Evolutionary conservation across 129 eudicot species (phyloP), one percentile per base, ranked within the genome.

Genomic region (Oenanthe sinensis): DNA sequence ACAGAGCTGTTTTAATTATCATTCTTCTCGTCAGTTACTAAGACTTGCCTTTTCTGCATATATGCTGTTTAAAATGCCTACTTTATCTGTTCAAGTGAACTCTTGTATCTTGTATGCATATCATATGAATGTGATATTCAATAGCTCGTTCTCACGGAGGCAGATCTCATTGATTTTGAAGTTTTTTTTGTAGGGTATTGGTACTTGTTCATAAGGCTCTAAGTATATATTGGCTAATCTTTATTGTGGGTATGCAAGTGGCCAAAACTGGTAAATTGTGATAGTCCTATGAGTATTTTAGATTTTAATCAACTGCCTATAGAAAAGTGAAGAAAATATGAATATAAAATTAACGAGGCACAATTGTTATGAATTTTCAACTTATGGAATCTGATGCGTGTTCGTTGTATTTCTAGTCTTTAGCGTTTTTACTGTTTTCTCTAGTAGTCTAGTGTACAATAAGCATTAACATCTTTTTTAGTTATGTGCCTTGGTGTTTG

Each of bases 1-100:
- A 89, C 70, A 36, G 79, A 82, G 20, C 79, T 68, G 49, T 80
- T 81, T 33, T 33, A 33, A 33, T 33, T 46, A 47, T 20, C 14
- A 42, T 9, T 42, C 24, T 39, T 20, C 33, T 42, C 3, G 50
- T 71, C 50, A 71, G 16, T 39, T 42, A 33, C 36, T 33, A 33
- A 33, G 75, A 8, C 48, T 71, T 71, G 75, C 15, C 8, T 40
- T 20, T 9, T 11, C 6, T 33, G 68, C 37, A 28, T 8, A 11
- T 9, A 24, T 11, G 36, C 9, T 71, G 13, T 33, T 42, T 43
- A 8, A 9, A 39, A 2, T 71, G 75, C 12, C 75, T 71, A 17
- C 16, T 15, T 17, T 26, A 71, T 22, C 20, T 42, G 13, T 33
- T 33, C 36, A 33, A 33, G 36, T 33, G 36, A 33, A 33, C 36